Percentiles rank a stretch among this genome's conserved stretches.
These are phyloP conservation scores for Lepraria neglecta DNA, from an alignment of 495 filamentous ascomycete species.

Conservation along the genomic window DNA sequence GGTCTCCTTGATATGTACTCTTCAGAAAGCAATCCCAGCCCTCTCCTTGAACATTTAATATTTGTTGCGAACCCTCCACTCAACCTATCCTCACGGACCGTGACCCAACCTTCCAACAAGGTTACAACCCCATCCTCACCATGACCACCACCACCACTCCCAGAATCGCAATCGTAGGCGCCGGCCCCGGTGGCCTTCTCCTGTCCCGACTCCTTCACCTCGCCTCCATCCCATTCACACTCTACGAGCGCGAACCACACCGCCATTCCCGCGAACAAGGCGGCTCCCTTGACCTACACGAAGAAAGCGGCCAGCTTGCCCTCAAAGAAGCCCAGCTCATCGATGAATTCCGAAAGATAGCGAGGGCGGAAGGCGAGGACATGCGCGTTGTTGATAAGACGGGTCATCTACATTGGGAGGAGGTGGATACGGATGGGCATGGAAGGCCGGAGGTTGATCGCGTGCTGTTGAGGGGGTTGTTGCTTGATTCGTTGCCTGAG, in stretches of 20 bases:
- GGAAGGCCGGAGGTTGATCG: slow-evolving; percentile 37
- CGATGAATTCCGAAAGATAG: slow-evolving; percentile 36
- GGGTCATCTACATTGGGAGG: slow-evolving; percentile 27
- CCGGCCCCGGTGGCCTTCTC: slow-evolving; percentile 49
- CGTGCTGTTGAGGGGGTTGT: slow-evolving; percentile 26
- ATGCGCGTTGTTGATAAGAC: slow-evolving; percentile 30
- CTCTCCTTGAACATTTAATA: too few relatives aligned
- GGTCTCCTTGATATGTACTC: too few relatives aligned
- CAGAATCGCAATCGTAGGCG: slow-evolving; percentile 51
- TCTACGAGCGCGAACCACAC: slow-evolving; percentile 33
- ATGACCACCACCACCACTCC: slow-evolving; percentile 14
- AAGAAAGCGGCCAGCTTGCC: slow-evolving; percentile 44
- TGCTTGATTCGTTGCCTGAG: slow-evolving; percentile 30
- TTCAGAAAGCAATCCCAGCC: too few relatives aligned
- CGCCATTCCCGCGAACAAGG: slow-evolving; percentile 40
- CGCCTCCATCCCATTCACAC: slow-evolving; percentile 42
- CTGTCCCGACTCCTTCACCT: slow-evolving; percentile 47
- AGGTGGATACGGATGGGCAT: slow-evolving; percentile 24
- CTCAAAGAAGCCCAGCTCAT: slow-evolving; percentile 45
- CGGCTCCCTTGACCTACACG: slow-evolving; percentile 52
- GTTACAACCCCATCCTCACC: slow-evolving; percentile 3
- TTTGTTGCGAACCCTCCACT: too few relatives aligned
- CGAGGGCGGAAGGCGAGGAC: slow-evolving; percentile 14
- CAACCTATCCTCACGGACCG: too few relatives aligned
- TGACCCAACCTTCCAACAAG: too few relatives aligned